Evolutionary conservation across 1,139 yeast genomes (phyloP).

Genomic region (Spencermartinsiella ligniputridi): DNA sequence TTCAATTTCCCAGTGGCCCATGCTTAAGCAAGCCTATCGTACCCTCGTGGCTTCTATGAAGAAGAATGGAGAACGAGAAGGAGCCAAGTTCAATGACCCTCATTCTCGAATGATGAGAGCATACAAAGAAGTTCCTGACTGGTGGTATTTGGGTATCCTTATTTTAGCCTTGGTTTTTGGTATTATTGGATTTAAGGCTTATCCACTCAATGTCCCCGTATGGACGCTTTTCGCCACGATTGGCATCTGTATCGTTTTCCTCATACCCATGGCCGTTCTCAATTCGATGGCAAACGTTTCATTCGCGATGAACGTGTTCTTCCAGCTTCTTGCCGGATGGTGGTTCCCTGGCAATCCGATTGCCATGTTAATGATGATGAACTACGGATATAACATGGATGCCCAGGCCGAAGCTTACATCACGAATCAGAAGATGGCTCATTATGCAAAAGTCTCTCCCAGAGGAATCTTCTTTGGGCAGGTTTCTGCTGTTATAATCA

Average conservation of each 20-base stretch:
- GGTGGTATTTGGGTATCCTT: slow-evolving; percentile 40
- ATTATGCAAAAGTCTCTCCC: slow-evolving; percentile 53
- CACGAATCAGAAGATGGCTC: slow-evolving; percentile 50
- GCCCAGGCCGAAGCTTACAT: slow-evolving; percentile 44
- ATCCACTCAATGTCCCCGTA: slow-evolving; percentile 39
- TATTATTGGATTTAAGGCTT: slow-evolving; percentile 34
- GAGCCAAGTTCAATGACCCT: slow-evolving; percentile 44
- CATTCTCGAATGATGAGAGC: slow-evolving; percentile 50
- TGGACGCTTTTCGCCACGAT: slow-evolving; percentile 54
- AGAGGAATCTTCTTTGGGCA: slow-evolving; percentile 53
- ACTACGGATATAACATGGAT: slow-evolving; percentile 54
- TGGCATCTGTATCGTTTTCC: slow-evolving; percentile 48
- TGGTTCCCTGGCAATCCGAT: slow-evolving; percentile 59
- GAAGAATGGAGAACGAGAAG: slow-evolving; percentile 36
- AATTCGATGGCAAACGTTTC: slow-evolving; percentile 48
- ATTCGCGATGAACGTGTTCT: slow-evolving; percentile 50
- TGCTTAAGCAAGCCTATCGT: slow-evolving; percentile 19
- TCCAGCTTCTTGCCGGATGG: slow-evolving; percentile 55
- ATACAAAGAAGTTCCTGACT: slow-evolving; percentile 56
- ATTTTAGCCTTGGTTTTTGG: slow-evolving; percentile 53
- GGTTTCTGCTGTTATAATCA: slow-evolving; percentile 36
- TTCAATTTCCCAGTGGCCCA: slow-evolving; percentile 21
- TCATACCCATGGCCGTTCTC: slow-evolving; percentile 46
- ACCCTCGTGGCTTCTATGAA: slow-evolving; percentile 32
- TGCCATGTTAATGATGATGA: slow-evolving; percentile 52